Base-by-base conservation (phyloP, 306 rosid species). In the Vachellia pachyceras region DNA sequence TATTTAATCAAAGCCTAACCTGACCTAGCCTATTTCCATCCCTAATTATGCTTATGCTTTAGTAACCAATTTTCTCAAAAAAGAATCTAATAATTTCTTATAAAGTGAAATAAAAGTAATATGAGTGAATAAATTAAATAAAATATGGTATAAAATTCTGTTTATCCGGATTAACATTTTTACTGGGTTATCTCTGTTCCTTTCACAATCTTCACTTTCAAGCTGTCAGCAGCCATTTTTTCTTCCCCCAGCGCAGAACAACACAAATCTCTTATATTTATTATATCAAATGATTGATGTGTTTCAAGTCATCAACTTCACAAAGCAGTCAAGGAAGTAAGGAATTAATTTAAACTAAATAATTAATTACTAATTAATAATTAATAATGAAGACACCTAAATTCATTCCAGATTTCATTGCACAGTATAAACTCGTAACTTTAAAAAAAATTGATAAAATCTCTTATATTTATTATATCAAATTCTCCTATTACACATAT, bases 171-270 rank as follows among this genome's bases (percentile, higher is more conserved):
- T 52, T 18, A 15, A 52, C 58, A 52, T 52, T 17, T n/a, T 54
- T n/a, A 8, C 63, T 55, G 7, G 20, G 33, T 9, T 7, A 29
- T n/a, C 63, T 7, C 63, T 55, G 23, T 55, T 55, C 63, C 63
- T 55, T 20, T 55, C 63, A 55, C 33, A 55, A 55, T 20, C 63
- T 55, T 55, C 63, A 20, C 29, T 55, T 55, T 55, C 63, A 55
- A 55, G 33, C 63, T 23, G 35, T 57, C 65, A 58, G 35, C 65
- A 23, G 65, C 65, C 65, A 23, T 22, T 58, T 58, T 58, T 58
- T 5, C 1, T 58, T 5, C n/a, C 1, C 25, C 8, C n/a, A 50
- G 25, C 4, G 60, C 25, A 18, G 25, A 54, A 9, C 13, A 4
- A 52, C n/a, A n/a, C 9, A 52, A 52, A 52, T 22, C n/a, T 10